A percentile compares a stretch with the other conserved stretches of the same genome.
phyloP scores from a whole-genome alignment of 495 filamentous ascomycete genomes.

The Coniosporium apollinis region DNA sequence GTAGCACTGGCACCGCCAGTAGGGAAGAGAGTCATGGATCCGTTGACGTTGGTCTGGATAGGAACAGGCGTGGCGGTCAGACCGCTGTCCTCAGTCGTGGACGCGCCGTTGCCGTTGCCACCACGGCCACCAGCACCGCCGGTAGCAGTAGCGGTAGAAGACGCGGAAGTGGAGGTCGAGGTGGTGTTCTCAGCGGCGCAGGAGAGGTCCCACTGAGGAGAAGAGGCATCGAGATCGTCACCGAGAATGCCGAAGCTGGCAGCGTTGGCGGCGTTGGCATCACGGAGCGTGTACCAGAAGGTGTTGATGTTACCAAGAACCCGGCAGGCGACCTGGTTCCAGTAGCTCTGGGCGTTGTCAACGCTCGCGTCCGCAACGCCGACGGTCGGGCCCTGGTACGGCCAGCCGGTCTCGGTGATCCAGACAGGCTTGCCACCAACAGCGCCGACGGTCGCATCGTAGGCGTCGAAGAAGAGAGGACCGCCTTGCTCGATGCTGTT shows the following conservation, averaged over 20 bases:
- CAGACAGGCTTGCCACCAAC: conserved; percentile 30
- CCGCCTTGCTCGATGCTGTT: conserved; percentile 28
- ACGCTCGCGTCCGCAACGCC: conserved; percentile 5
- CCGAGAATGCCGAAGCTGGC: conserved; percentile 54
- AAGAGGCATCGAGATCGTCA: conserved; percentile 28
- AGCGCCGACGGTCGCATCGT: conserved; percentile 19
- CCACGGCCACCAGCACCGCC: background rate
- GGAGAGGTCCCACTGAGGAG: conserved; percentile 18
- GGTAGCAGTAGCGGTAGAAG: background rate
- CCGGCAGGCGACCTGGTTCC: conserved; percentile 19
- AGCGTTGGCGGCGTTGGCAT: conserved; percentile 18
- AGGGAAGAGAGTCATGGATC: too few relatives aligned
- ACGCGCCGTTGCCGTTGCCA: too few relatives aligned
- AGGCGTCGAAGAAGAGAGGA: conserved; percentile 24
- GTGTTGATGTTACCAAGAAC: conserved; percentile 10
- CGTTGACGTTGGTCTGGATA: too few relatives aligned
- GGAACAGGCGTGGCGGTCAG: too few relatives aligned
- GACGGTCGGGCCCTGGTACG: conserved; percentile 23
- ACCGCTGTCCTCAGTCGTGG: too few relatives aligned
- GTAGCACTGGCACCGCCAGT: too few relatives aligned
- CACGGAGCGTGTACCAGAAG: conserved; percentile 11
- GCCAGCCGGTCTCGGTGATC: conserved; percentile 38
- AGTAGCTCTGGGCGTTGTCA: conserved; percentile 10
- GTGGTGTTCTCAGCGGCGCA: conserved; percentile 12
- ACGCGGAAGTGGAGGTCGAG: background rate